These are phyloP conservation scores for Lentinula lateritia DNA, from an alignment of 768 basidiomycete genomes.

Conservation along the genomic window DNA sequence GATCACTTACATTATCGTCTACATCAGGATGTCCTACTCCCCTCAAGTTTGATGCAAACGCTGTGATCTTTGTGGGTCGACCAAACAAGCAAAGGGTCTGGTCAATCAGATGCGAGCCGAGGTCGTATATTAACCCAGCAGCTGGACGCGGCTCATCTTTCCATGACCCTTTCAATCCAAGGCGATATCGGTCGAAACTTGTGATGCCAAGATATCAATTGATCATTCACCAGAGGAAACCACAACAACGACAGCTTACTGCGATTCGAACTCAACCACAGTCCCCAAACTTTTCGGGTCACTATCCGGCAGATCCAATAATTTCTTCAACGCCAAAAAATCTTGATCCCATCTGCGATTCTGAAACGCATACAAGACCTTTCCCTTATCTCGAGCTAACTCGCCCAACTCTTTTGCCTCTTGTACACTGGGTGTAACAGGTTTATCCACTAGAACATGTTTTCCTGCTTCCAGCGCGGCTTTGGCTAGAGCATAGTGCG, in stretches of 20 bases:
- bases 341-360: constrained; percentile 79
- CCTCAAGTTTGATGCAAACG: constrained; percentile 64
- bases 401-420: constrained; percentile 57
- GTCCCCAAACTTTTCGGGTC: constrained; percentile 53
- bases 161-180: constrained; percentile 66
- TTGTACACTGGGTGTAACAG: constrained; percentile 54
- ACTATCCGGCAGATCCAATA: constrained; percentile 48
- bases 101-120: constrained; percentile 79
- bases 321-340: constrained; percentile 57
- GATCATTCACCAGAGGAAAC: neutral
- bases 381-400: constrained; percentile 52
- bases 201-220: neutral
- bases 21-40: constrained; percentile 59
- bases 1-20: constrained; percentile 54
- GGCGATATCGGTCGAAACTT: constrained; percentile 75
- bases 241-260: constrained; percentile 34
- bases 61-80: constrained; percentile 60
- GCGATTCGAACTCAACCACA: constrained; percentile 69
- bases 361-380: constrained; percentile 68
- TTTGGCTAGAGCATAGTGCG: constrained; percentile 67
- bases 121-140: constrained; percentile 67
- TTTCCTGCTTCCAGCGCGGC: constrained; percentile 63
- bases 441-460: constrained; percentile 80
- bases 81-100: constrained; percentile 76
- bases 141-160: constrained; percentile 64